Base-by-base conservation (phyloP, 2,329 filamentous ascomycete species). In the Rachicladosporium sp. region DNA sequence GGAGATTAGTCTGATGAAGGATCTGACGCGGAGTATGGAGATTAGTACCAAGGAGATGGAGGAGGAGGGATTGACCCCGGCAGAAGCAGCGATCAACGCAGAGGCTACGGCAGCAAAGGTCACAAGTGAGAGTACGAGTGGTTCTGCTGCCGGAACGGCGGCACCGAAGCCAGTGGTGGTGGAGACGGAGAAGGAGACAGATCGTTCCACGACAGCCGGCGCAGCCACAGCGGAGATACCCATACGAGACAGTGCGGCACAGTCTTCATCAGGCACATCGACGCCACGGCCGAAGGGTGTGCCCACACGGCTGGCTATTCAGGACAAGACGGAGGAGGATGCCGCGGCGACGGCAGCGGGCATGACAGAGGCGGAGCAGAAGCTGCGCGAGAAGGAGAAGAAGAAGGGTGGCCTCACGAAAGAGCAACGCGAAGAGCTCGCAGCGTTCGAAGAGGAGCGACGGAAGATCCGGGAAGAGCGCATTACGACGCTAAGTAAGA, bases 1-100 rank as follows among this genome's bases (percentile, higher is more conserved):
- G 50, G 91, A 98, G 71, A 94, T 98, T 52, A 91, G 85, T 37
- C 76, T 98, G 42, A 95, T 98, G 84, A 96, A 95, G 68, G 91
- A 98, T 57, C 73, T 98, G 40, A 96, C 89, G 11, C 86, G 87
- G 55, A 94, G 88, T 33, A 96, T 98, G 89, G 91, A 98, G 55
- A 96, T 98, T 50, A 88, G 86, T 12, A 89, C 87, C 78, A 72
- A 83, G 41, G 78, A 79, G 45, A 76, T 78, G 60, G 84, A 86
- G 53, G 80, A 82, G 50, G 15, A 19, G 15, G 15, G 15, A 19
- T 19, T 19, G 15, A 19, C 15, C 15, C 15, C 15, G 15, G 77
- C 80, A 45, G 78, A 74, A 34, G 43, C 46, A 39, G 50, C 46
- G 9, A 65, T 67, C 2, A 69, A 60, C 2, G 65, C 69, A 21